Evolutionary conservation across 2,329 filamentous ascomycete genomes (phyloP), one percentile per base, ranked within the genome.

Genomic region (Kalmusia sp.): DNA sequence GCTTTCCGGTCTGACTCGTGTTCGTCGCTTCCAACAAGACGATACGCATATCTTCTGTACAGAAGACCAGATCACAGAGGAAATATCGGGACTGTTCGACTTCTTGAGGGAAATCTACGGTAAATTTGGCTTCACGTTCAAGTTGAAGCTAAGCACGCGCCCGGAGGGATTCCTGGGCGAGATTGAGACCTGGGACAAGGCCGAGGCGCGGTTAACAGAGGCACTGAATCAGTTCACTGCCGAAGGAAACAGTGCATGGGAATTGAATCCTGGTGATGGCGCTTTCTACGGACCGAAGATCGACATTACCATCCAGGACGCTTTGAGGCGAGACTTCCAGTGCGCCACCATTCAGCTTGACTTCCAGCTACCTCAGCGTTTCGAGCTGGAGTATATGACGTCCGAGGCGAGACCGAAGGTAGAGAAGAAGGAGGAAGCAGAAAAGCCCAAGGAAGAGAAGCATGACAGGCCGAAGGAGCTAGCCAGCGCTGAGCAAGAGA

Each of bases 271-370:
- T 55, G 95, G 93, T 52, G 95, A 99, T 67, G 95, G 95, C 71
- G 95, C 95, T 48, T 99, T 98, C 79, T 99, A 99, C 75, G 95
- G 95, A 1, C 95, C 95, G 46, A 99, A 99, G 85, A 96, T 98
- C 65, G 95, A 99, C 68, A 95, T 99, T 70, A 96, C 91, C 57
- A 93, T 99, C 69, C 88, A 87, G 46, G 93, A 97, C 76, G 91
- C 91, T 39, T 81, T 97, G 62, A 87, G 87, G 76, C 86, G 93
- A 72, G 91, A 93, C 55, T 90, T 87, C 80, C 90, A 96, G 76
- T 96, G 91, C 69, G 92, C 93, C 64, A 98, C 93, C 11, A 96
- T 98, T 63, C 93, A 98, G 78, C 85, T 96, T 49, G 92, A 96
- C 73, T 96, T 96, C 80, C 90, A 96, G 71, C 84, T 91, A 17